Evolutionary conservation across 2,329 filamentous ascomycete species (phyloP), one percentile per base, ranked within the genome.

Genomic region (Colletotrichum eleusines): DNA sequence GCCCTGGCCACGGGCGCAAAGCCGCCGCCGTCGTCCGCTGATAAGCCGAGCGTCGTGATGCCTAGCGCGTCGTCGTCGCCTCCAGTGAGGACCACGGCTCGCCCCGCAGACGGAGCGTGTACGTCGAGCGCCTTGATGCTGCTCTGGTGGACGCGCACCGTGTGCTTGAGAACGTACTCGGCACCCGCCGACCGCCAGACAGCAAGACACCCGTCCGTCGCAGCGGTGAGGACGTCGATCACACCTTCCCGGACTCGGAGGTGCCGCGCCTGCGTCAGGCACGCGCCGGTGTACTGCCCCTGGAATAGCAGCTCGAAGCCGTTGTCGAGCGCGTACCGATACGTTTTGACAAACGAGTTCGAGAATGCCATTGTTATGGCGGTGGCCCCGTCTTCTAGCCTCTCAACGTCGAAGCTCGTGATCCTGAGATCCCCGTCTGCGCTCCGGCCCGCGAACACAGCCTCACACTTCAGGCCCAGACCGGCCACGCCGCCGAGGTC

Each of bases 41-140:
- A 76, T 7, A 33, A 86, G 74, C 40, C 68, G 33, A 86, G 77
- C 0, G 68, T 79, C 31, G 87, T 87, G 14, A 93, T 76, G 0
- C 88, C 91, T 0, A 98, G 79, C 4, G 92, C 91, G 72, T 96
- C 96, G 79, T 98, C 96, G 76, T 99, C 96, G 28, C 96, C 94
- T 33, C 93, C 94, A 0, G 94, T 94, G 5, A 93, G 79, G 23
- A 97, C 77, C 0, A 92, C 72, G 74, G 74, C 82, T 74, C 62
- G 80, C 74, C n/a, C 74, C 75, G 38, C 77, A 73, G 23, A 76
- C 74, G 18, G 84, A 62, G 35, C 60, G 69, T 38, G 69, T 60
- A 89, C 70, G 71, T 87, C 86, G 3, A 92, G 81, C 26, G 85
- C 83, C 78, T 97, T 97, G 78, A 98, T 89, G 61, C 91, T 90